Conservation (phyloP, 768 basidiomycete species). For the Artomyces pyxidatus region DNA sequence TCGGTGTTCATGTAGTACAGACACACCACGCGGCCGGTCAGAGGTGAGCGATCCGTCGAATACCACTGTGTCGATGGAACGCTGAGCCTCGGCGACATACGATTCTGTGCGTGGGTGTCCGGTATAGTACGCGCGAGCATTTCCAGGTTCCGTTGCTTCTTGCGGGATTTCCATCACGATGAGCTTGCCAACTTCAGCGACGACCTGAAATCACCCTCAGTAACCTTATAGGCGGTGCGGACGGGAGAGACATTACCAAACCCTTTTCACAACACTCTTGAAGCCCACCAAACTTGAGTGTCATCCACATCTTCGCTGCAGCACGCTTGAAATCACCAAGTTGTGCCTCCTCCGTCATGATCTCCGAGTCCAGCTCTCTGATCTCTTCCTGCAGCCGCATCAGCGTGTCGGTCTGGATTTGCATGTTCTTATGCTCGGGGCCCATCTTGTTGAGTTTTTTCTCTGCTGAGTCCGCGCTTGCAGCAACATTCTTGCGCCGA, state of each 20-base stretch:
- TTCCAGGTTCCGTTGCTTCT: slow-evolving; percentile 73
- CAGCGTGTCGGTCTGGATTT: slow-evolving; percentile 62
- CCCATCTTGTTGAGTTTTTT: slow-evolving; percentile 88
- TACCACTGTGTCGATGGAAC: slow-evolving; percentile 42
- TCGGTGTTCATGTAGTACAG: neutral
- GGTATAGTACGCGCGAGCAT: slow-evolving; percentile 63
- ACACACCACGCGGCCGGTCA: slow-evolving; percentile 2
- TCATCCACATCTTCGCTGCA: slow-evolving; percentile 61
- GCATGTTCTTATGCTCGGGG: slow-evolving; percentile 79
- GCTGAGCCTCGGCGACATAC: slow-evolving; percentile 56
- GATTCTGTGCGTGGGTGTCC: slow-evolving; percentile 55
- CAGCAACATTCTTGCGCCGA: slow-evolving; percentile 53
- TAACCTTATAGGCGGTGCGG: no score
- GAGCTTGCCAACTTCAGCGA: slow-evolving; percentile 47
- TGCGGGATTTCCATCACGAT: slow-evolving; percentile 61
- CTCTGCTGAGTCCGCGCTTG: slow-evolving; percentile 77
- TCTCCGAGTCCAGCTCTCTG: slow-evolving; percentile 67
- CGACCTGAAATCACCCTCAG: slow-evolving; percentile 30
- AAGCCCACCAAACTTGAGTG: slow-evolving; percentile 81
- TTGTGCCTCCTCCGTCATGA: slow-evolving; percentile 72
- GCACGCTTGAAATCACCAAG: slow-evolving; percentile 79
- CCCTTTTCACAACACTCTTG: slow-evolving; percentile 83
- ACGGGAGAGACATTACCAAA: no score
- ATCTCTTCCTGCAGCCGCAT: slow-evolving; percentile 73
- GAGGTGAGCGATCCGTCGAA: slow-evolving; percentile 34